Conservation (phyloP, 768 basidiomycete genomes). For the Rhodotorula sphaerocarpa region DNA sequence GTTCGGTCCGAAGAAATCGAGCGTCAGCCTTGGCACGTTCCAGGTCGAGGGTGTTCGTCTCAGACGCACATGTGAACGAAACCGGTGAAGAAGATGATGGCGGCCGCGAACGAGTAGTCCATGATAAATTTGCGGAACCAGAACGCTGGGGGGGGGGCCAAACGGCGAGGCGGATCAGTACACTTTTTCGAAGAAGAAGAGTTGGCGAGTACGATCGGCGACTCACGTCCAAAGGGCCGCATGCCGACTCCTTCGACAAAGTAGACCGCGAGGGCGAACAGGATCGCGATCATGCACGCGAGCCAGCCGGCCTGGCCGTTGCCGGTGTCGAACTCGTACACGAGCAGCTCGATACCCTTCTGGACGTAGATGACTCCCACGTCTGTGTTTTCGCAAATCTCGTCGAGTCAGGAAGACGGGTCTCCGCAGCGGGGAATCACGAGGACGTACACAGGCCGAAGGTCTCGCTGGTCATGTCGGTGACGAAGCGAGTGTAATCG, state of each 20-base stretch:
- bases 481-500: constrained; percentile 41
- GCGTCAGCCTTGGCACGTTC: too few relatives aligned
- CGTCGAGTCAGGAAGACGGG: too few relatives aligned
- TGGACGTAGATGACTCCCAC: constrained; percentile 40
- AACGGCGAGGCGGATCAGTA: too few relatives aligned
- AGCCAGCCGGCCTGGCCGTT: constrained; percentile 37
- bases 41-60: too few relatives aligned
- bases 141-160: constrained; percentile 24
- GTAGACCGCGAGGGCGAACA: constrained; percentile 40
- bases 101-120: constrained; percentile 40
- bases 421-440: not conserved
- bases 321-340: constrained; percentile 35
- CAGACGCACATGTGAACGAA: constrained; percentile 40
- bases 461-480: constrained; percentile 40
- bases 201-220: not conserved
- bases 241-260: constrained; percentile 33
- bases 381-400: constrained; percentile 7
- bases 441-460: constrained; percentile 27
- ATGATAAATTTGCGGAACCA: constrained; percentile 36
- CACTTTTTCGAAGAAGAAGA: not conserved
- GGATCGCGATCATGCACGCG: constrained; percentile 39
- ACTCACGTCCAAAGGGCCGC: constrained; percentile 34
- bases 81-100: constrained; percentile 38
- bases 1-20: not conserved
- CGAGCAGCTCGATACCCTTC: constrained; percentile 39